Base-by-base conservation (phyloP, 352 stramenopile genomes). In the Phytopythium chamaehyphon region DNA sequence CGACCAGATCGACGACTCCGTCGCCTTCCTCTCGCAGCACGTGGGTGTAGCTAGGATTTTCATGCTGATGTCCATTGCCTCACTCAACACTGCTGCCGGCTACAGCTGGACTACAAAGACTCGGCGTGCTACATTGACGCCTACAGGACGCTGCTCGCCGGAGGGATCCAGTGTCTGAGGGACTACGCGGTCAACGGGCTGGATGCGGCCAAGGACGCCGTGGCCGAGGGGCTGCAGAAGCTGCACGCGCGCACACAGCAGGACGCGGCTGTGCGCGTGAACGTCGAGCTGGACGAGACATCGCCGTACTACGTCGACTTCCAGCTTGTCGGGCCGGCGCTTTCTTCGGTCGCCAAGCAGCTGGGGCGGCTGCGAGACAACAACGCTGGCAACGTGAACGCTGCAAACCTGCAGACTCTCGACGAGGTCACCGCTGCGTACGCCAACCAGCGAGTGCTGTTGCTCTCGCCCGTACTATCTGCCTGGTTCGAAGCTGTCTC, bases 301-400 rank as follows among this genome's bases (percentile, higher is more conserved):
- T 88, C 78, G 24, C 62, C 76, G 14, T 89, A 82, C 49, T 93
- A 93, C 38, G 75, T 91, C 2, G 74, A 89, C 33, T 90, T 93
- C 44, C 73, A 90, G 51, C 56, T 90, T 15, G 73, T 88, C 7
- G 69, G 76, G 14, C 78, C 80, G 1, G 82, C 78, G 3, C 63
- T 90, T 0, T 62, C 66, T 36, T 73, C 78, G 1, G 74, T 86
- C 0, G 65, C 76, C 2, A 75, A 79, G 47, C 83, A 91, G 31
- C 65, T 94, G 5, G 59, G 86, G 37, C 69, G 80, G 16, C 54
- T 88, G 11, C 47, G 47, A 12, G 66, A 53, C 9, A 60, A 57
- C 23, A 75, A 71, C 12, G 19, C 54, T 6, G 53, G 33, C 1
- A 62, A 62, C n/a, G 60, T 71, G 9, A 72, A 65, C 26, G 66